Percentiles rank a stretch among this genome's conserved stretches.
Conservation (phyloP, 2,329 filamentous ascomycete species). For the Salinomyces thailandicus region DNA sequence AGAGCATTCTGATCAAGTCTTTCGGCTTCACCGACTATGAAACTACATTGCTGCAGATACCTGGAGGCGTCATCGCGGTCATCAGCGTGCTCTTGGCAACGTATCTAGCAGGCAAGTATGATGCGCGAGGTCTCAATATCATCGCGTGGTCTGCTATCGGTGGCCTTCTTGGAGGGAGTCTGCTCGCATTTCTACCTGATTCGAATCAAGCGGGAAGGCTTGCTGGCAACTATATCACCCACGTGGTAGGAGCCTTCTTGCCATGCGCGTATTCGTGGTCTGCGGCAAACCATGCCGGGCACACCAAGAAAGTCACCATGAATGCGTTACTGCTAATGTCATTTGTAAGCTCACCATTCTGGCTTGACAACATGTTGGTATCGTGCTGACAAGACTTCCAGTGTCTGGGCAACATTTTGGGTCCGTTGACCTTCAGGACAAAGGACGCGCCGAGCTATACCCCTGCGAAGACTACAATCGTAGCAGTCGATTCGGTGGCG, state of each 20-base stretch:
- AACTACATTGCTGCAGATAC: slow-evolving; percentile 41
- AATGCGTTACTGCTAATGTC: slow-evolving; percentile 29
- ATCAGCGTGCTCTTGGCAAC: slow-evolving; percentile 22
- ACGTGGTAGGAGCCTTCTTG: slow-evolving; percentile 25
- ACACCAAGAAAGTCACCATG: slow-evolving; percentile 26
- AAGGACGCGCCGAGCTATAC: slow-evolving; percentile 24
- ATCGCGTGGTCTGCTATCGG: slow-evolving; percentile 22
- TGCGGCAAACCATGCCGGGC: slow-evolving; percentile 16
- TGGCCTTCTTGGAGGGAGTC: slow-evolving; percentile 36
- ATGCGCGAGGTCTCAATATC: slow-evolving; percentile 13
- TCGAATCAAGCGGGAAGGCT: slow-evolving; percentile 33
- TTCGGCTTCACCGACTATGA: slow-evolving; percentile 8
- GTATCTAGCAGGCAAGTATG: slow-evolving; percentile 36
- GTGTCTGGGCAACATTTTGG: slow-evolving; percentile 18
- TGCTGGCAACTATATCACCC: slow-evolving; percentile 25
- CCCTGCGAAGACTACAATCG: slow-evolving; percentile 30
- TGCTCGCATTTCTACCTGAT: slow-evolving; percentile 41
- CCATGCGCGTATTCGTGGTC: slow-evolving; percentile 25
- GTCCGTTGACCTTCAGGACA: slow-evolving; percentile 25
- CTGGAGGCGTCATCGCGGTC: slow-evolving; percentile 55
- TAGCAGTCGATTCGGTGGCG: slow-evolving; percentile 18
- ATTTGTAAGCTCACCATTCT: slow-evolving; percentile 20
- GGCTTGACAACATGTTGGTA: slow-evolving; percentile 24
- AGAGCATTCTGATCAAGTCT: slow-evolving; percentile 9
- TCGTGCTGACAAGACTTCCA: too few relatives aligned